Conservation (phyloP, 257 asterid species). For the Nicotiana attenuata region DNA sequence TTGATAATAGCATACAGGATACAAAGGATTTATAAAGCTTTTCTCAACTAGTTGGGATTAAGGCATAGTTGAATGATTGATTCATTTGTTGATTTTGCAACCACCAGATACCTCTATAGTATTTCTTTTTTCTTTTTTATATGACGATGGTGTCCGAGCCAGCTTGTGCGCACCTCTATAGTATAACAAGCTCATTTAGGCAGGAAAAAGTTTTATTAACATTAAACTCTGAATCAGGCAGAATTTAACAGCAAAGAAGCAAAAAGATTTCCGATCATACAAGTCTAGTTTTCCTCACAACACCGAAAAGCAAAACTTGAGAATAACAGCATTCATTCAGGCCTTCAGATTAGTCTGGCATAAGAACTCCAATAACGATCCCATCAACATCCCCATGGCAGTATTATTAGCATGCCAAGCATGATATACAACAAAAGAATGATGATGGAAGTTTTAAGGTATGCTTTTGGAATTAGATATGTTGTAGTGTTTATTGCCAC, state of each 20-base stretch:
- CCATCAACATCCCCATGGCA: not conserved
- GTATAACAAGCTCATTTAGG: not conserved
- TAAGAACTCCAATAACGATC: not conserved
- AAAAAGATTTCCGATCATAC: not conserved
- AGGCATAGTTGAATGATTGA: not conserved
- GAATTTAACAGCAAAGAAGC: not conserved
- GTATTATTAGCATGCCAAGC: constrained; percentile 4
- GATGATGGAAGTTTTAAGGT: not conserved
- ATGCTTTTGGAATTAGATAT: not conserved
- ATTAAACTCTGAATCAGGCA: not conserved
- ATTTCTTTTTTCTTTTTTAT: not conserved
- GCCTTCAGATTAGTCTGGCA: not conserved
- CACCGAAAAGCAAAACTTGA: not conserved
- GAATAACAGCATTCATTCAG: not conserved
- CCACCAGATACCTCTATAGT: not conserved
- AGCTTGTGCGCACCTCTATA: not conserved
- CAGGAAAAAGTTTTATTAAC: not conserved
- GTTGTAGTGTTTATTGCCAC: not conserved
- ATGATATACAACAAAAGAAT: not conserved
- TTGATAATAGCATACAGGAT: not conserved
- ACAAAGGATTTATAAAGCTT: not conserved
- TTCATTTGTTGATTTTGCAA: not conserved
- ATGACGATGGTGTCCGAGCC: too few relatives aligned
- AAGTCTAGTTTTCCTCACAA: constrained; percentile 1
- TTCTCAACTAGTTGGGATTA: not conserved